phyloP scores from a whole-genome alignment of 106 monocot species.

The Dioscorea alata region DNA sequence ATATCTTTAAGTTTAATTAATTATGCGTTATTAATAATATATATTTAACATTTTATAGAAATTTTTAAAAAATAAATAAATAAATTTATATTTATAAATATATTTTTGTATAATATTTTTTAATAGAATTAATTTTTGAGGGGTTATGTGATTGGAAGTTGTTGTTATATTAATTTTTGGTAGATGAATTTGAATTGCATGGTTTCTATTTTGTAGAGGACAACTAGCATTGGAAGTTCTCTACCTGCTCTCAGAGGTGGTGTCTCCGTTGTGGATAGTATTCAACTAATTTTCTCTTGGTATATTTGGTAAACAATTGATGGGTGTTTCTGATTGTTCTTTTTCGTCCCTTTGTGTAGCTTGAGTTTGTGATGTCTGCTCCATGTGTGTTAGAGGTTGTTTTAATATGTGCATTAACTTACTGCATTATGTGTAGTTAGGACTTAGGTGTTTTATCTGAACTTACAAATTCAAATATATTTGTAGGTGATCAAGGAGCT shows the following conservation, averaged over 20 bases:
- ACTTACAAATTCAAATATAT: not conserved
- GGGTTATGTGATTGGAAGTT: no score
- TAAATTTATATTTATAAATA: no score
- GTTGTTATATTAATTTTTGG: not conserved
- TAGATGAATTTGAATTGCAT: not conserved
- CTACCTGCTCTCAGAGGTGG: conserved; percentile 65
- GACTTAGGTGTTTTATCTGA: not conserved
- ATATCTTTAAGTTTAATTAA: no score
- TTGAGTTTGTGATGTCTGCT: conserved; percentile 86
- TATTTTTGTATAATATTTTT: no score
- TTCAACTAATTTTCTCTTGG: not conserved
- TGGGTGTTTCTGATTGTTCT: not conserved
- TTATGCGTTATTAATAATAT: no score
- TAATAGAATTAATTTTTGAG: no score
- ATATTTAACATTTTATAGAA: no score
- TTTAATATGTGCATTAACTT: not conserved
- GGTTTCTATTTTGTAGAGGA: conserved; percentile 26
- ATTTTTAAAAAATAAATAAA: no score
- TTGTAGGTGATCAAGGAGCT: conserved; percentile 56
- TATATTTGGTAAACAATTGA: not conserved
- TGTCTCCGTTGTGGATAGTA: conserved; percentile 58
- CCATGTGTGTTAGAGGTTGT: conserved; percentile 78
- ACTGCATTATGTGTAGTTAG: no score
- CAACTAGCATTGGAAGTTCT: conserved; percentile 71
- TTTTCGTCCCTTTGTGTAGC: conserved; percentile 21